These are phyloP conservation scores for Phanerochaete carnosa DNA, from an alignment of 768 basidiomycete genomes.

Conservation along the genomic window DNA sequence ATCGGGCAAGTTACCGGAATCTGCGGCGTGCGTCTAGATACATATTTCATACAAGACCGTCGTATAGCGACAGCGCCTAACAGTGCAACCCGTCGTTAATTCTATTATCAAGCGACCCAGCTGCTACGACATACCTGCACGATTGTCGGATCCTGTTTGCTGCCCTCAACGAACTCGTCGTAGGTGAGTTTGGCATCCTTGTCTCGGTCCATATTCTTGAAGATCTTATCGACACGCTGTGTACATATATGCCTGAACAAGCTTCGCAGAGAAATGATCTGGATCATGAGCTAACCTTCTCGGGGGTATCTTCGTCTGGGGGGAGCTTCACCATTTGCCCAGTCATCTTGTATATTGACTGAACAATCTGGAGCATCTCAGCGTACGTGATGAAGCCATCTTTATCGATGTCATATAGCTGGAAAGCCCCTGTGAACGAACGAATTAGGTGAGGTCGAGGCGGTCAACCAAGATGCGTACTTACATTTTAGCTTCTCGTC, in stretches of 20 bases:
- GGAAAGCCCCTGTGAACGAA: slow-evolving; percentile 84
- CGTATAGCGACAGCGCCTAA: slow-evolving; percentile 92
- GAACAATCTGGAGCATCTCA: slow-evolving; percentile 98
- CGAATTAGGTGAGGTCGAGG: not conserved
- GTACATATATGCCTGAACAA: not conserved
- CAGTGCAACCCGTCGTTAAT: not conserved
- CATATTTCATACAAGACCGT: slow-evolving; percentile 74
- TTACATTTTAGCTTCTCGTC: slow-evolving; percentile 98
- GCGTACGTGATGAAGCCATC: slow-evolving; percentile 98
- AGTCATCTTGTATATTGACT: slow-evolving; percentile 99
- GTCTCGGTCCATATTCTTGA: slow-evolving; percentile 94
- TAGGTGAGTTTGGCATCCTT: slow-evolving; percentile 92
- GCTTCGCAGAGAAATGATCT: not conserved
- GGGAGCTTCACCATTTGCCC: slow-evolving; percentile 99
- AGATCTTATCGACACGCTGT: slow-evolving; percentile 98
- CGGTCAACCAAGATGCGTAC: slow-evolving; percentile 29
- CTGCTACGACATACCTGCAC: slow-evolving; percentile 67
- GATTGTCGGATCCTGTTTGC: slow-evolving; percentile 98
- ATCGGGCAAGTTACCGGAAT: not conserved
- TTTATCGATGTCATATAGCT: slow-evolving; percentile 97
- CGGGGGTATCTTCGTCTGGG: slow-evolving; percentile 98
- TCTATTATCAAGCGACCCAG: slow-evolving; percentile 1
- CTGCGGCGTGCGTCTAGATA: not conserved
- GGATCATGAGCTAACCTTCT: slow-evolving; percentile 62
- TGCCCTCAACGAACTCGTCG: slow-evolving; percentile 97